phyloP scores from a whole-genome alignment of 768 basidiomycete genomes.

The Dendrothele bispora region DNA sequence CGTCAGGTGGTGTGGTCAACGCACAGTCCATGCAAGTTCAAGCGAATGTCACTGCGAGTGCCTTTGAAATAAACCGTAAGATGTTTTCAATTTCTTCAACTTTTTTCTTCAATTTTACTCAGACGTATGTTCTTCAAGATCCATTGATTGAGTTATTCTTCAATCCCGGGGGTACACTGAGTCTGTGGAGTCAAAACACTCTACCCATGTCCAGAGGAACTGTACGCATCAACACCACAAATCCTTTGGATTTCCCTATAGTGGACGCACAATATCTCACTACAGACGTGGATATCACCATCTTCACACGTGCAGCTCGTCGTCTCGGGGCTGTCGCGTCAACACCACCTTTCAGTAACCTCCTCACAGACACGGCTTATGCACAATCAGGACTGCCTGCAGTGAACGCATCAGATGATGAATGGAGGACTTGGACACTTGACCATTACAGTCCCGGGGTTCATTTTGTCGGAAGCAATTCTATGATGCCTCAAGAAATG shows the following conservation, averaged over 20 bases:
- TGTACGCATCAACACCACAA: conserved; percentile 11
- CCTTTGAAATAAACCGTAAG: conserved; percentile 14
- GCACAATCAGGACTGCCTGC: conserved; percentile 5
- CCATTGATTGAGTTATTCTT: conserved; percentile 13
- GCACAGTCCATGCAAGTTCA: conserved; percentile 6
- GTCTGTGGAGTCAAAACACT: conserved; percentile 8
- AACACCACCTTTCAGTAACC: conserved; percentile 14
- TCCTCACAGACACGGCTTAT: conserved; percentile 4
- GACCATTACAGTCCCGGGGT: conserved; percentile 11
- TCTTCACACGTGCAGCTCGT: conserved; percentile 9
- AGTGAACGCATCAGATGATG: conserved; percentile 11
- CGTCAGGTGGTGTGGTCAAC: conserved; percentile 12
- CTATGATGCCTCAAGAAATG: conserved; percentile 14
- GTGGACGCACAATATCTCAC: conserved; percentile 10
- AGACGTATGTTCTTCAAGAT: not conserved
- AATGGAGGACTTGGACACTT: conserved; percentile 13
- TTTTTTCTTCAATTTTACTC: not conserved
- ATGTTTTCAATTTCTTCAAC: not conserved
- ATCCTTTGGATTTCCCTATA: conserved; percentile 10
- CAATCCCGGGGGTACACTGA: conserved; percentile 1
- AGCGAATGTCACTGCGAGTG: conserved; percentile 10
- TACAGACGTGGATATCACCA: conserved; percentile 9
- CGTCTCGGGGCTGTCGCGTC: conserved; percentile 8
- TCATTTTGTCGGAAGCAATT: conserved; percentile 15
- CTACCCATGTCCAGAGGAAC: conserved; percentile 15